These are phyloP conservation scores for Ustilago cynodontis DNA, from an alignment of 1,284 basidiomycete species.

Conservation along the genomic window DNA sequence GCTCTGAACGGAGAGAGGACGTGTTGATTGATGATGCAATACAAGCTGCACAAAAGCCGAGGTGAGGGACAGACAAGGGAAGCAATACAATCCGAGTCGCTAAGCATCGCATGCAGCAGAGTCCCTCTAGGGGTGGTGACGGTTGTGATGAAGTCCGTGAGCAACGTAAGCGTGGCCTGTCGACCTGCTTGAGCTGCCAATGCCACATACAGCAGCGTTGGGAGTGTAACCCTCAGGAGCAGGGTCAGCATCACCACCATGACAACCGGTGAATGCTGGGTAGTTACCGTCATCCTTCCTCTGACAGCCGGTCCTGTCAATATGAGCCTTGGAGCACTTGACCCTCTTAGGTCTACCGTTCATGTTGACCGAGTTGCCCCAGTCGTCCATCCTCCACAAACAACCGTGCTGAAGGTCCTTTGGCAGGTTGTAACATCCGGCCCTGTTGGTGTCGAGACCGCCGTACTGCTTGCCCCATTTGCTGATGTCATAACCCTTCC, in stretches of 20 bases:
- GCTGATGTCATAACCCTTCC: constrained; percentile 26
- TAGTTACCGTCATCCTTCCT: constrained; percentile 30
- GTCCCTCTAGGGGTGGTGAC: background rate
- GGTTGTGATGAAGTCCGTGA: background rate
- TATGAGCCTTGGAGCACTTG: constrained; percentile 43
- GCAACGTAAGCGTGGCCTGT: background rate
- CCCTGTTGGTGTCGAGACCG: constrained; percentile 28
- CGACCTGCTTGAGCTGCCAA: constrained; percentile 13
- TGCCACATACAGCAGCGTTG: constrained; percentile 32
- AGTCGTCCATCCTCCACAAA: constrained; percentile 39
- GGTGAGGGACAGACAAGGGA: background rate
- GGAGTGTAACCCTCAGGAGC: constrained; percentile 36
- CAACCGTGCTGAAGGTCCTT: constrained; percentile 36
- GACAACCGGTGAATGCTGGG: constrained; percentile 1
- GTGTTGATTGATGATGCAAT: constrained; percentile 1
- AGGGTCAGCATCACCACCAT: background rate
- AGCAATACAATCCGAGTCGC: background rate
- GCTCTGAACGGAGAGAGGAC: background rate
- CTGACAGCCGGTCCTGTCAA: constrained; percentile 45
- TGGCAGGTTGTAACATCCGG: constrained; percentile 37
- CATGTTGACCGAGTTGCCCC: constrained; percentile 34
- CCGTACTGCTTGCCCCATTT: constrained; percentile 43
- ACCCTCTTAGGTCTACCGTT: constrained; percentile 24
- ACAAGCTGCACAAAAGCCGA: too few relatives aligned
- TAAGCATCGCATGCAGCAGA: background rate